Evolutionary conservation across 148 eudicot genomes (phyloP).

Genomic region (Selenicereus undatus): DNA sequence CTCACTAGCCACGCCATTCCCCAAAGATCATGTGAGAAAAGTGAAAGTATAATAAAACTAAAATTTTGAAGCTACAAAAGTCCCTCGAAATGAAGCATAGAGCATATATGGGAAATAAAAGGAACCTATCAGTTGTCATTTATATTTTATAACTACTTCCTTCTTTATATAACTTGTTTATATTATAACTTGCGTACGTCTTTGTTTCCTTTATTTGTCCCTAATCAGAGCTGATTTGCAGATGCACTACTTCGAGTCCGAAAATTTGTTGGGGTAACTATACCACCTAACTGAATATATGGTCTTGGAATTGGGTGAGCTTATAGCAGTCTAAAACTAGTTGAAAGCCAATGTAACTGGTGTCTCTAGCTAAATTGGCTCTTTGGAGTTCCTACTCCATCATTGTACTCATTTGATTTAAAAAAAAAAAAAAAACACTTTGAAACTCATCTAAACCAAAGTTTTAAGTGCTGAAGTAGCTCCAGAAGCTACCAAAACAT

Average conservation of each 20-base stretch:
- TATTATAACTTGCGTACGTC: conserved; percentile 6
- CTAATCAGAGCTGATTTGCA: conserved; percentile 80
- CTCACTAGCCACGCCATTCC: too few relatives aligned
- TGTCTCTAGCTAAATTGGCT: not conserved
- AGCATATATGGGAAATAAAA: not conserved
- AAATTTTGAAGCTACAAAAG: not conserved
- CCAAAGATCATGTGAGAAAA: too few relatives aligned
- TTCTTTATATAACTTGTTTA: not conserved
- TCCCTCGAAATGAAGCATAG: not conserved
- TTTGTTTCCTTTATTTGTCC: conserved; percentile 6
- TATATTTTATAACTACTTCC: not conserved
- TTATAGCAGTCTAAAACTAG: not conserved
- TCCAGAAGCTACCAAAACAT: conserved; percentile 84
- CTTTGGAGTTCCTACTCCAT: not conserved
- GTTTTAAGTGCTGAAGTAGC: conserved; percentile 89
- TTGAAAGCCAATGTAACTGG: conserved; percentile 5
- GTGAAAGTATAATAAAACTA: not conserved
- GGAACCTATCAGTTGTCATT: not conserved
- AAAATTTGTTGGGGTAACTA: conserved; percentile 85
- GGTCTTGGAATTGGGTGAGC: conserved; percentile 93
- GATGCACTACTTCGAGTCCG: conserved; percentile 57
- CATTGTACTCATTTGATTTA: not conserved
- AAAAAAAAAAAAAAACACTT: not conserved
- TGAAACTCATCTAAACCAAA: conserved; percentile 57
- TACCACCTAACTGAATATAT: conserved; percentile 84